These are phyloP conservation scores for Eucalyptus erythrocorys DNA, from an alignment of 345 rosid genomes.

Conservation along the genomic window DNA sequence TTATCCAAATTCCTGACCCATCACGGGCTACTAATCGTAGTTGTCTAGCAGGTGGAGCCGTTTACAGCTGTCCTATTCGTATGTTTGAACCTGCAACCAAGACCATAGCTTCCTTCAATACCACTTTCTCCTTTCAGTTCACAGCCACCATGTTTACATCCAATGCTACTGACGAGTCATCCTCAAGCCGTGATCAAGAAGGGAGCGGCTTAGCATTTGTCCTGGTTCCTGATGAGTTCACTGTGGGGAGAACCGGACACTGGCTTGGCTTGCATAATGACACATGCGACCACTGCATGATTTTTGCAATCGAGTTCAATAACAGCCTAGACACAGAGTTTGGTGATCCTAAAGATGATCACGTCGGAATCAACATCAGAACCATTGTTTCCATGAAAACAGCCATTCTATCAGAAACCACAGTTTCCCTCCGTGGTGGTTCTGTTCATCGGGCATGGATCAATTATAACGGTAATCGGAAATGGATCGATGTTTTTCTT, in stretches of 20 bases:
- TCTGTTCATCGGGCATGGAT: conserved; percentile 9
- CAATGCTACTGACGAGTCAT: neutral
- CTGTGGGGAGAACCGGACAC: conserved; percentile 3
- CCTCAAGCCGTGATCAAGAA: neutral
- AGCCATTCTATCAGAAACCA: neutral
- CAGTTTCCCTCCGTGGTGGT: neutral
- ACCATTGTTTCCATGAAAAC: conserved; percentile 1
- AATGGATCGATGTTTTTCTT: conserved; percentile 1
- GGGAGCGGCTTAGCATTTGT: neutral
- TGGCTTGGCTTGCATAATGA: neutral
- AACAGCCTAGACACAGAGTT: neutral
- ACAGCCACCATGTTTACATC: neutral
- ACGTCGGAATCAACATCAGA: neutral
- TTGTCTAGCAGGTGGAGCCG: conserved; percentile 1
- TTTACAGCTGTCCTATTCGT: conserved; percentile 1
- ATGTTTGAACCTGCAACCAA: neutral
- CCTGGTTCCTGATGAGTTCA: conserved; percentile 7
- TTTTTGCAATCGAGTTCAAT: neutral
- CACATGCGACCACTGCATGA: neutral
- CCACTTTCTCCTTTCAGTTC: conserved; percentile 12
- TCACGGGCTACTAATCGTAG: neutral
- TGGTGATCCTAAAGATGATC: neutral
- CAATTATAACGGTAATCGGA: neutral
- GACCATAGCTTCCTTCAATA: conserved; percentile 4
- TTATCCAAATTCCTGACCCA: conserved; percentile 3